Percentiles rank a stretch among this genome's conserved stretches.
phyloP scores from a whole-genome alignment of 225 moss, liverwort and hornwort genomes.

The Neckera pumila region DNA sequence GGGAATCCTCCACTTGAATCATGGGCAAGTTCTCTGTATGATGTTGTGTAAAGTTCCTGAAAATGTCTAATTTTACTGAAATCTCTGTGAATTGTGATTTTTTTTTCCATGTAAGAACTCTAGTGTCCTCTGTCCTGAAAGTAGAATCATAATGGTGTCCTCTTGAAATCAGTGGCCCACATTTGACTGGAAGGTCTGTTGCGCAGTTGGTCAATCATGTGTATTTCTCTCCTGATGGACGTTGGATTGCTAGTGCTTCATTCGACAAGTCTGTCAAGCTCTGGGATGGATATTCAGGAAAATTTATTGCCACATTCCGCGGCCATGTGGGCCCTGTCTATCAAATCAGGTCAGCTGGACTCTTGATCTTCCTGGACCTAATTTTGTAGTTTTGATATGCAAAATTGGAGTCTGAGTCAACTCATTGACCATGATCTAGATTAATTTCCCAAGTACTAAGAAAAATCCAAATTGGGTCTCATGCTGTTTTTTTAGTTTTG shows the following conservation, averaged over 20 bases:
- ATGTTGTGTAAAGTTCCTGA: not conserved
- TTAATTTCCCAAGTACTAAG: too few relatives aligned
- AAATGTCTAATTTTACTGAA: not conserved
- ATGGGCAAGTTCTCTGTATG: not conserved
- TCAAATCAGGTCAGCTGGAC: constrained; percentile 61
- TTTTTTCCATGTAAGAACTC: not conserved
- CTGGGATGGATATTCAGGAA: constrained; percentile 92
- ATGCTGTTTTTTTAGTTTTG: not conserved
- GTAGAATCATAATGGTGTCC: not conserved
- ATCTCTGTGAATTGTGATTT: not conserved
- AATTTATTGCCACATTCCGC: constrained; percentile 85
- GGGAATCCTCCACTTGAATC: not conserved
- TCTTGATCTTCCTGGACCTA: not conserved
- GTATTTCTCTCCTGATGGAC: constrained; percentile 95
- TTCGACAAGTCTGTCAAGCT: constrained; percentile 98
- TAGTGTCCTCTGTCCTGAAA: not conserved
- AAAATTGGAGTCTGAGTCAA: not conserved
- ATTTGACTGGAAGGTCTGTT: not conserved
- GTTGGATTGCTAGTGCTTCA: constrained; percentile 94
- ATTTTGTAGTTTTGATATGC: not conserved
- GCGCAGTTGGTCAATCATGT: constrained; percentile 88
- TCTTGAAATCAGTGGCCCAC: not conserved
- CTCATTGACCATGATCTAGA: not conserved
- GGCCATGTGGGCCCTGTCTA: constrained; percentile 98
- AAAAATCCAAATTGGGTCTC: not conserved